phyloP scores from a whole-genome alignment of 805 yeast genomes.

The Ogataea angusta region DNA sequence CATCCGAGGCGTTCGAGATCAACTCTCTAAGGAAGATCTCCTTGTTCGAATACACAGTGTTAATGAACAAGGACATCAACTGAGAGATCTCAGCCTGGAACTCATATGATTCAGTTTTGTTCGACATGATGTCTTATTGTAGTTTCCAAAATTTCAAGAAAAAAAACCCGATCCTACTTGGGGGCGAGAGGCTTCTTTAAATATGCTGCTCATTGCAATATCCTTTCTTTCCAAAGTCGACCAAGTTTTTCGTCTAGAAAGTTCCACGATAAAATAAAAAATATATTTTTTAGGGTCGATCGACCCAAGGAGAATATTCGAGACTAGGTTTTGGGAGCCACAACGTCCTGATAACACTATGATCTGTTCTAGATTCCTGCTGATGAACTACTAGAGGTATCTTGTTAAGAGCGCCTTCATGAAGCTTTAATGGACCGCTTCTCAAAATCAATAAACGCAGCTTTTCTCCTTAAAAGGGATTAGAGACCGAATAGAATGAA shows the following conservation, averaged over 20 bases:
- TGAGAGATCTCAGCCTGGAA: constrained; percentile 99
- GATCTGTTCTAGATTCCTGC: too few relatives aligned
- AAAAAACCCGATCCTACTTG: constrained; percentile 3
- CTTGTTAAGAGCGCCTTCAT: too few relatives aligned
- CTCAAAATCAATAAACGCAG: too few relatives aligned
- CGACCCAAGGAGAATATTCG: constrained; percentile 13
- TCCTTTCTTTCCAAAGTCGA: constrained; percentile 10
- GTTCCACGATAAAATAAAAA: constrained; percentile 10
- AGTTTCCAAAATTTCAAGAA: constrained; percentile 6
- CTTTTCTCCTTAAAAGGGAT: too few relatives aligned
- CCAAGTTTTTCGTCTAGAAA: constrained; percentile 19
- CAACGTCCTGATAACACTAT: too few relatives aligned
- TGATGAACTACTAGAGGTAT: too few relatives aligned
- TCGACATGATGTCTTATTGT: constrained; percentile 24
- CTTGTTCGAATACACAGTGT: constrained; percentile 99
- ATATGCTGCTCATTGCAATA: constrained; percentile 2
- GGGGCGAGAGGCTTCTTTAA: constrained; percentile 4
- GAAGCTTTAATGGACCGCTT: too few relatives aligned
- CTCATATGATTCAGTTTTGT: constrained; percentile 77
- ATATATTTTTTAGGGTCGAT: not conserved
- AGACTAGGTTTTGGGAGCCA: not conserved
- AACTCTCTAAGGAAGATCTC: constrained; percentile 98
- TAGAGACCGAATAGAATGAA: too few relatives aligned
- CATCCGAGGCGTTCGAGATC: constrained; percentile 98
- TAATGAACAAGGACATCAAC: constrained; percentile 99